phyloP scores from a whole-genome alignment of 2,329 filamentous ascomycete genomes.

The Sarocladium brachiariae region DNA sequence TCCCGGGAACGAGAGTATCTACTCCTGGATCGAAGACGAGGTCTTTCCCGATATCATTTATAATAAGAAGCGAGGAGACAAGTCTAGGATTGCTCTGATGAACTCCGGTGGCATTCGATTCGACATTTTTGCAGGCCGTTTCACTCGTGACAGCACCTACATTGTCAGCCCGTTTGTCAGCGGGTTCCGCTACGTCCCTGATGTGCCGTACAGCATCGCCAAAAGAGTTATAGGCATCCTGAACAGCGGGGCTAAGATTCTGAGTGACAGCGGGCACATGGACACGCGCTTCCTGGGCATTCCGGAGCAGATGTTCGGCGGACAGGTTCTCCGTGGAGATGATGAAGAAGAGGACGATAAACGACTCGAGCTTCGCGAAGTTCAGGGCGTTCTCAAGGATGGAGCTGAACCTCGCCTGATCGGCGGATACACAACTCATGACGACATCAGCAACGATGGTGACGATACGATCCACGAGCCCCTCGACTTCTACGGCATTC shows the following conservation, averaged over 20 bases:
- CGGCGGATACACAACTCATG: constrained; percentile 78
- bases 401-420: constrained; percentile 35
- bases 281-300: constrained; percentile 41
- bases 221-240: constrained; percentile 57
- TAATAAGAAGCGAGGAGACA: constrained; percentile 49
- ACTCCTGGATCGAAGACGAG: constrained; percentile 68
- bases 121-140: constrained; percentile 87
- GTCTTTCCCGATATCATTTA: constrained; percentile 64
- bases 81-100: constrained; percentile 64
- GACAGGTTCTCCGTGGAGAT: constrained; percentile 6
- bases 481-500: constrained; percentile 68
- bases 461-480: constrained; percentile 81
- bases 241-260: constrained; percentile 47
- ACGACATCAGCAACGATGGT: constrained; percentile 76
- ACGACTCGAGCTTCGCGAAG: constrained; percentile 25
- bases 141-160: constrained; percentile 81
- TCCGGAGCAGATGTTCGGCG: constrained; percentile 36
- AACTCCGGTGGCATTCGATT: constrained; percentile 93
- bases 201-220: constrained; percentile 74
- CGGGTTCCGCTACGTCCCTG: constrained; percentile 66
- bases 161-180: constrained; percentile 85
- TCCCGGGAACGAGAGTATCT: constrained; percentile 67
- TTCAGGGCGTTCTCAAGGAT: constrained; percentile 17
- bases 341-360: constrained; percentile 19
- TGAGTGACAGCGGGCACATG: constrained; percentile 24